phyloP scores from a whole-genome alignment of 139 green algal genomes.

The Tetratostichococcus sp. region DNA sequence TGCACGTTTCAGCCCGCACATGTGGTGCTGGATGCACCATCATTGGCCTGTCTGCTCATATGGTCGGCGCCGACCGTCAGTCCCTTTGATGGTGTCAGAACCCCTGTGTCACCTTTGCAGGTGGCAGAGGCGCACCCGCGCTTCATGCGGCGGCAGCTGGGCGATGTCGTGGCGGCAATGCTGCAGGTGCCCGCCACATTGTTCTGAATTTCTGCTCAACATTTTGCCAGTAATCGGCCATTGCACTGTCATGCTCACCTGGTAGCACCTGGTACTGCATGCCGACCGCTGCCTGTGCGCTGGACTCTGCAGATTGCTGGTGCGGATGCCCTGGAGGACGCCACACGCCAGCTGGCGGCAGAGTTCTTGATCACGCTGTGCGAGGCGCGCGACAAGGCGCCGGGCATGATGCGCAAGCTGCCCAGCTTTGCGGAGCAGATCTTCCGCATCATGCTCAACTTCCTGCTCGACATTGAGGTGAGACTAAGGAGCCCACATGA shows the following conservation, averaged over 20 bases:
- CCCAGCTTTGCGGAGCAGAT: constrained; percentile 77
- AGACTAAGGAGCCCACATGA: no score
- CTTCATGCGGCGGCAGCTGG: constrained; percentile 85
- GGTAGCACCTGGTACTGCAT: no score
- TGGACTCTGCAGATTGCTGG: constrained; percentile 41
- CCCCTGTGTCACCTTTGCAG: no score
- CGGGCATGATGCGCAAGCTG: constrained; percentile 93
- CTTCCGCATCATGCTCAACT: constrained; percentile 79
- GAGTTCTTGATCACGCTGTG: constrained; percentile 95
- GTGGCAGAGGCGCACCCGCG: constrained; percentile 78
- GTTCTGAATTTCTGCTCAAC: no score
- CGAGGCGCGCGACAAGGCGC: constrained; percentile 87
- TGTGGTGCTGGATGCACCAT: no score
- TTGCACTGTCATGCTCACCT: no score
- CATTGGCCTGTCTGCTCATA: no score
- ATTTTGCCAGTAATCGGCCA: no score
- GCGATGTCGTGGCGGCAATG: constrained; percentile 79
- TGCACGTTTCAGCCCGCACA: neutral
- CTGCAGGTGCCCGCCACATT: no score
- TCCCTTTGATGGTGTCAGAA: no score
- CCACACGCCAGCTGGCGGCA: constrained; percentile 71
- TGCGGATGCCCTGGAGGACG: constrained; percentile 41
- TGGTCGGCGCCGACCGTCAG: no score
- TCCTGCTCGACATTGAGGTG: constrained; percentile 93
- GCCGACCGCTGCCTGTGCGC: no score